Evolutionary conservation across 306 rosid genomes (phyloP), one percentile per base, ranked within the genome.

Genomic region (Cucurbita ficifolia): DNA sequence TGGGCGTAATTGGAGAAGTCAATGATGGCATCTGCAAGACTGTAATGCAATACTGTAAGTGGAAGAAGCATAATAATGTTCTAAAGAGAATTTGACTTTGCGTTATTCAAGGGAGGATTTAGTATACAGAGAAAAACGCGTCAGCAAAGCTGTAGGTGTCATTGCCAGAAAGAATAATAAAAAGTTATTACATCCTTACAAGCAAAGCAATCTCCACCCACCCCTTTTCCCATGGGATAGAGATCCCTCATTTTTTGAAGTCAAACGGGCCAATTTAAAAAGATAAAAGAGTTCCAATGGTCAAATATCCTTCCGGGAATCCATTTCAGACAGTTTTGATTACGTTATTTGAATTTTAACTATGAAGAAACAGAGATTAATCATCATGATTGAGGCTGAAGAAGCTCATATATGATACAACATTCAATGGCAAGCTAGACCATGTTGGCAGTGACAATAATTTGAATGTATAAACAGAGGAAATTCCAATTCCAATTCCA

Each of bases 21-120:
- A 70, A 70, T 0, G 58, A 49, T 70, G 55, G 72, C 55, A 67
- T 42, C 55, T 43, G 2, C 52, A n/a, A 29, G 33, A 29, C 33
- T 29, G 33, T 29, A 29, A 64, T 19, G 35, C 72, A 65, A 65
- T 19, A 18, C 9, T 18, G 13, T 49, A 10, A 43, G 72, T 65
- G 73, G 73, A 68, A 68, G 73, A 68, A 68, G 73, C 55, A 46
- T 46, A 68, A 68, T 68, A 35, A 5, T 17, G 22, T 38, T 63
- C 1, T 4, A 39, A 63, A 43, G 9, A 46, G 72, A 65, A 65
- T 10, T 42, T 42, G 72, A 65, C 72, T 65, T 65, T 19, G 6
- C 12, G 29, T 18, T 38, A 40, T 63, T 39, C 72, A 42, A 18
- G 12, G 6, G 49, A 2, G 8, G 8, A 8, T 35, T 39, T 64